Evolutionary conservation across 306 rosid genomes (phyloP), one percentile per base, ranked within the genome.

Genomic region (Ormosia semicastrata): DNA sequence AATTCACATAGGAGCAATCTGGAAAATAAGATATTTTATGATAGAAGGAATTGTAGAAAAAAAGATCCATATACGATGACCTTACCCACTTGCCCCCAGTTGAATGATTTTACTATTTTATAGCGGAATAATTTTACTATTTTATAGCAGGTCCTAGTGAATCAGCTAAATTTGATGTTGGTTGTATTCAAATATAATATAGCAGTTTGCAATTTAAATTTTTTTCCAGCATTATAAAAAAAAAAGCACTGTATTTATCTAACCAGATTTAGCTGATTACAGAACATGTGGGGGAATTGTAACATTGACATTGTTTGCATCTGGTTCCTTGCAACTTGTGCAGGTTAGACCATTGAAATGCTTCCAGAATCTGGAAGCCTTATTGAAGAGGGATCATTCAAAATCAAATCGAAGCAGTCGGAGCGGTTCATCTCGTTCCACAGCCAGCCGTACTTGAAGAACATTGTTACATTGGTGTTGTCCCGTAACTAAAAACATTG

Each of bases 261-360:
- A 10, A 24, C 50, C n/a, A 37, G 11, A 32, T 68, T 75, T 64
- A 6, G 30, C 41, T 81, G 46, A 54, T 41, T 52, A 41, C 39
- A 53, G n/a, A 65, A 73, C 62, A 17, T 75, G 57, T 8, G 34
- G 62, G 15, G 39, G 66, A 71, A 58, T 81, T 82, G 60, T 68
- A 46, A 37, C 47, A 56, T 3, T 70, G 69, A 79, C 30, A 18
- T 3, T n/a, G 3, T n/a, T 53, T 70, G 53, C 74, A 57, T 74
- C 71, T 66, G 71, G 69, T 15, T 80, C 59, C 56, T 14, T 56
- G 24, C 69, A 50, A 80, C 62, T 63, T 76, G 32, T 79, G 34
- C 98, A 95, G 99, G 98, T 95, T 77, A 85, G 86, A 78, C 94
- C 98, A 43, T 75, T 95, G 91, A 89, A 85, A 84, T 93, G 94